Evolutionary conservation across 441 rosid species (phyloP).

Genomic region (Corymbia calophylla): DNA sequence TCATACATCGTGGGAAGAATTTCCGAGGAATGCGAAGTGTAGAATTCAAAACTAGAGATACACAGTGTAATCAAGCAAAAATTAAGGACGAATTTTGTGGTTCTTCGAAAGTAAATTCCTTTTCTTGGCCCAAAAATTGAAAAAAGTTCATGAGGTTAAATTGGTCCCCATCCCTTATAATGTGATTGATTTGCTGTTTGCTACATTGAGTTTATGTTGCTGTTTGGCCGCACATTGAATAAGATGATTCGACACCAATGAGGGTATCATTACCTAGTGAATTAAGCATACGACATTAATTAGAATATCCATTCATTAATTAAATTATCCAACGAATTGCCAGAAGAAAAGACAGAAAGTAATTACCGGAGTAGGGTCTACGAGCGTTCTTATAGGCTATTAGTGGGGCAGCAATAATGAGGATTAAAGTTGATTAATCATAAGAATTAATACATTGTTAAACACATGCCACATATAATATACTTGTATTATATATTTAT

Average conservation of each 20-base stretch:
- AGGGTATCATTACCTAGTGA: background rate
- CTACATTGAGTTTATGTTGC: background rate
- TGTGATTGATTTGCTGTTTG: background rate
- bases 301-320: background rate
- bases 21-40: background rate
- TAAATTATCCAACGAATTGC: background rate
- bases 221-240: background rate
- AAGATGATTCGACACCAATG: background rate
- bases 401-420: background rate
- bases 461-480: background rate
- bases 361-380: background rate
- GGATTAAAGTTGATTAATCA: background rate
- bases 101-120: background rate
- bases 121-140: background rate
- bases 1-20: background rate
- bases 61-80: background rate
- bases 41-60: background rate
- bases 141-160: background rate
- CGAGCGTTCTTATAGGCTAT: background rate
- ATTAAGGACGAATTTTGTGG: background rate
- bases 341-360: background rate
- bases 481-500: background rate
- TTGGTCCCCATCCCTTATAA: background rate
- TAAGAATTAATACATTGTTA: background rate
- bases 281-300: background rate